Percentiles rank a stretch among this genome's conserved stretches.
Conservation (phyloP, 2,329 filamentous ascomycete species). For the Ophiosphaerella korrae region DNA sequence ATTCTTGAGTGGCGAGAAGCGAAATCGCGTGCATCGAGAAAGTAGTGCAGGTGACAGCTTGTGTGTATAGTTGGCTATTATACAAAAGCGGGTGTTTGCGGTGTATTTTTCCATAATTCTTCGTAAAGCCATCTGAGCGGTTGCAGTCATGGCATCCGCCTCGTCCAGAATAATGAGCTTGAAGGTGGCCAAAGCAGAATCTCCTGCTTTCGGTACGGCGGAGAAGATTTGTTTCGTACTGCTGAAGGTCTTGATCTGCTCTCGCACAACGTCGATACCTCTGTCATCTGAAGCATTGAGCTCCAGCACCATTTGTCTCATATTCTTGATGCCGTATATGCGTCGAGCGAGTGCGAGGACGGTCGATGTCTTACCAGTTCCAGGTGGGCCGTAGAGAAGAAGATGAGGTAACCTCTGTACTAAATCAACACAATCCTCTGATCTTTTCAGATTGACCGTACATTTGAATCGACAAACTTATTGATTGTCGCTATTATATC, state of each 20-base stretch:
- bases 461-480: constrained; percentile 93
- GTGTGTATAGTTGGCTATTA: constrained; percentile 98
- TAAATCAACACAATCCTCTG: background rate
- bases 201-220: constrained; percentile 56
- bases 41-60: constrained; percentile 92
- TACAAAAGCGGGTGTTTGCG: constrained; percentile 94
- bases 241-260: constrained; percentile 99
- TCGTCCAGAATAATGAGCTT: constrained; percentile 98
- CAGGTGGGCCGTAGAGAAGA: constrained; percentile 93
- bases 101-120: constrained; percentile 99
- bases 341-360: constrained; percentile 89
- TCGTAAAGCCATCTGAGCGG: constrained; percentile 94
- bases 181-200: constrained; percentile 70
- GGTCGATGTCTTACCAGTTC: constrained; percentile 97
- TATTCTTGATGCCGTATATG: constrained; percentile 90
- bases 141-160: constrained; percentile 99
- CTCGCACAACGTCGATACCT: constrained; percentile 91
- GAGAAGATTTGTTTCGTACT: constrained; percentile 97
- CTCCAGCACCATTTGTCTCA: constrained; percentile 98
- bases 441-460: constrained; percentile 35
- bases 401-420: constrained; percentile 82
- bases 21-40: constrained; percentile 90
- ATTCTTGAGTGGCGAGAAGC: constrained; percentile 93
- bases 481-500: constrained; percentile 98
- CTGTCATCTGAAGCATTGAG: constrained; percentile 96